These are phyloP conservation scores for Smittium culicis DNA, from an alignment of 371 early-diverging fungal species.

Conservation along the genomic window DNA sequence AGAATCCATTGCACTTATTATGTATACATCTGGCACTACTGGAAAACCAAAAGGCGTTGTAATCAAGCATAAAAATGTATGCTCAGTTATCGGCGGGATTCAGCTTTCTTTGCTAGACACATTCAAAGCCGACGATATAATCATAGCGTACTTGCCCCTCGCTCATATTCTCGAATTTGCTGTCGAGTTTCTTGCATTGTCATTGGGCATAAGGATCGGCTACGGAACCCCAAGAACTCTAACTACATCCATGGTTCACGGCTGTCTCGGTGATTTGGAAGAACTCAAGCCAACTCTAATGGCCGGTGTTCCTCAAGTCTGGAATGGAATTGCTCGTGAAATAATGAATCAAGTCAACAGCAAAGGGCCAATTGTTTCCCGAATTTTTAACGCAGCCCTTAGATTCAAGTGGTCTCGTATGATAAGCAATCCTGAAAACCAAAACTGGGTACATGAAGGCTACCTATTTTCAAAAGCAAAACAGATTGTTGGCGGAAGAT, in stretches of 20 bases:
- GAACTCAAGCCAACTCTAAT: conserved; percentile 83
- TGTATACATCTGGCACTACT: conserved; percentile 82
- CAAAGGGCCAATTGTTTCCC: conserved; percentile 43
- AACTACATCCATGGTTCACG: conserved; percentile 71
- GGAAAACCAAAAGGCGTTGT: conserved; percentile 62
- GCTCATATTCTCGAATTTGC: conserved; percentile 87
- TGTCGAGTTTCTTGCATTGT: conserved; percentile 60
- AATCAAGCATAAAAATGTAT: conserved; percentile 59
- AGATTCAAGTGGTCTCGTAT: conserved; percentile 38
- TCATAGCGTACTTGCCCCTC: conserved; percentile 88
- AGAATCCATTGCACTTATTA: conserved; percentile 72
- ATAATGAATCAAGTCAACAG: conserved; percentile 53
- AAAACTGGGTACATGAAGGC: conserved; percentile 58
- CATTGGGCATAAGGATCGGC: conserved; percentile 68
- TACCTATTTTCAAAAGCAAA: conserved; percentile 81
- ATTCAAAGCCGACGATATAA: conserved; percentile 16
- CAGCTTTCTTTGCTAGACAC: conserved; percentile 17
- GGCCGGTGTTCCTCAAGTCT: conserved; percentile 86
- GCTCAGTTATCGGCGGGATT: conserved; percentile 41
- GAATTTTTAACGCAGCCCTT: conserved; percentile 59
- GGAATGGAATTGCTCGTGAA: conserved; percentile 82
- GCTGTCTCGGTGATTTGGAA: conserved; percentile 84
- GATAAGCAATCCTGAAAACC: too few species aligned
- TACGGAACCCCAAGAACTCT: conserved; percentile 80
- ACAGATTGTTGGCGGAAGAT: conserved; percentile 79